Evolutionary conservation across 2,329 filamentous ascomycete genomes (phyloP), one percentile per base, ranked within the genome.

Genomic region (Nemania diffusa): DNA sequence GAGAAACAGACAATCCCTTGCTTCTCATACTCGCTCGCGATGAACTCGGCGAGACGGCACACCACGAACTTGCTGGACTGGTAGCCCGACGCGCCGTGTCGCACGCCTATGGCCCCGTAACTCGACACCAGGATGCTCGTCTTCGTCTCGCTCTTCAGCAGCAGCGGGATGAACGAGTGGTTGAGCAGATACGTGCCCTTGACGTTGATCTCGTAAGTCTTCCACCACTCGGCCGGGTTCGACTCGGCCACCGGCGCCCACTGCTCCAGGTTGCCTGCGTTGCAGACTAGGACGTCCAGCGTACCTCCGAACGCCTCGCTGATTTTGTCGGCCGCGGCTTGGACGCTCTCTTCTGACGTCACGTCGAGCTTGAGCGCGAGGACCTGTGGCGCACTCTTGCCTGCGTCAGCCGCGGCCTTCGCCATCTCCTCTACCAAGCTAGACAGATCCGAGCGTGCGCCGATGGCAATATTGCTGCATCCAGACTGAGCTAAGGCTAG

Each of bases 401-500:
- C 73, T 0, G 75, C 75, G 1, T 69, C 69, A 4, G 66, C 71
- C 0, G 78, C 78, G 2, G 78, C 79, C 50, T 75, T 73, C 13
- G 78, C 78, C 9, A 84, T 81, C n/a, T 76, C 78, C 0, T 71
- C 68, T 72, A 71, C 72, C 0, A 86, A 73, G 2, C 73, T 73
- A 17, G 78, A 75, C 4, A 88, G 78, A n/a, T 78, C 72, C 3
- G 83, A 84, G 8, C 87, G 84, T 2, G 86, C 86, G 13, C 78
- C 82, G 15, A 89, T 76, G 46, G 81, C 82, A 68, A 90, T 85
- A 59, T 75, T 77, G 5, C 79, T 78, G 58, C 81, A 83, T 6
- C 83, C 83, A 2, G 85, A 85, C 67, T 75, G 78, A 34, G 85
- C 86, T 72, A 82, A 87, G 34, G 82, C 79, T 22, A 85, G 71